Evolutionary conservation across 2,329 filamentous ascomycete genomes (phyloP), one percentile per base, ranked within the genome.

Genomic region (Calonectria multiphialidica): DNA sequence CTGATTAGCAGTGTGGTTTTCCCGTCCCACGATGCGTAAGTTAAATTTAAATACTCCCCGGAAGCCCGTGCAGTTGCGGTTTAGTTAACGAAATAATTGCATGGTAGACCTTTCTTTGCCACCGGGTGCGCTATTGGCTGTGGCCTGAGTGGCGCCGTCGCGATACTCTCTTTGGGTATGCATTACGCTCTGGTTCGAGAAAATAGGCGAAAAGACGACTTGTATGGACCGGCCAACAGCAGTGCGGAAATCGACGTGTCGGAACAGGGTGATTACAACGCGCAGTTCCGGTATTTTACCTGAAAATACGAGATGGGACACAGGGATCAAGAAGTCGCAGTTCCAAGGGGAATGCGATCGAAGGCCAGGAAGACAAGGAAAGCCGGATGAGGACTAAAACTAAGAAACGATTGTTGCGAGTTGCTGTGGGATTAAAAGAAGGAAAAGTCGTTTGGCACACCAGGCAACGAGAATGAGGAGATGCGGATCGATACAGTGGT

Each of bases 1-100:
- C 64, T 73, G 9, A 47, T 73, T 15, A 73, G 72, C 37, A 73
- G 72, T 37, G 64, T 68, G 18, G 69, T 73, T 9, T 73, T 69
- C 40, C 72, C 72, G 0, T 68, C 50, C n/a, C 37, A 33, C 5
- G 72, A 73, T n/a, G 72, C 59, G 72, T 73, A 59, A 18, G 69
- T 64, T 15, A 62, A 44, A n/a, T 1, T 64, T 15, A 62, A 44
- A n/a, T 1, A 2, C 15, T 16, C 15, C 9, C 12, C 25, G 8
- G 9, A 33, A 28, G 5, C 15, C 13, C 18, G 28, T 44, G 9
- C n/a, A 25, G 35, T 18, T 40, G 21, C 3, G 12, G 12, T 21
- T 21, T 2, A 12, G 16, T 50, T 45, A n/a, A n/a, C n/a, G n/a
- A n/a, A n/a, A n/a, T n/a, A 62, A 70, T 28, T 12, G 21, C 25